phyloP scores from a whole-genome alignment of 2,329 filamentous ascomycete species.

The Pyrenophora tritici-repentis region DNA sequence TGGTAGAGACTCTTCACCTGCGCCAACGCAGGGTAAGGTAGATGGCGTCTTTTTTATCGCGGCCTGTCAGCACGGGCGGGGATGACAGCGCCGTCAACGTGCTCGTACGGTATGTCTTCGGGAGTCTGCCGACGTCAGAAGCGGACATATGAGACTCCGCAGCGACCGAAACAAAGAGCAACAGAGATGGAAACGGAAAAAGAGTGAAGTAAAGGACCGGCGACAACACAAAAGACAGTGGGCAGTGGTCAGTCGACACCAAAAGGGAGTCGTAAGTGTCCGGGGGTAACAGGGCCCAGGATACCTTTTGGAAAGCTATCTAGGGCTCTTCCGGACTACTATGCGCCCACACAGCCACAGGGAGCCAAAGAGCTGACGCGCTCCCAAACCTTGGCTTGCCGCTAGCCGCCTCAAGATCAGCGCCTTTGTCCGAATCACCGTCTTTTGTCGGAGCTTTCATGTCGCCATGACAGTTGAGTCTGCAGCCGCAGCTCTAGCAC shows the following conservation, averaged over 20 bases:
- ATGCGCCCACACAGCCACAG: constrained; percentile 12
- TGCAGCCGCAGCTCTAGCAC: constrained; percentile 3
- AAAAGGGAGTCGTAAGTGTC: constrained; percentile 8
- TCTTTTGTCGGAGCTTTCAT: constrained; percentile 7
- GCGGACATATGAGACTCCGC: constrained; percentile 35
- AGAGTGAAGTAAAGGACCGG: constrained; percentile 1
- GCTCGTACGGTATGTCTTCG: constrained; percentile 8
- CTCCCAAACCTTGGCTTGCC: constrained; percentile 15
- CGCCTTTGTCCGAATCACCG: constrained; percentile 7
- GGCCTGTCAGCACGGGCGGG: constrained; percentile 5
- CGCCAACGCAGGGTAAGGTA: constrained; percentile 3
- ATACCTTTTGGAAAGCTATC: constrained; percentile 1
- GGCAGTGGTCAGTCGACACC: constrained; percentile 5
- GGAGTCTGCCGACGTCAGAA: constrained; percentile 20
- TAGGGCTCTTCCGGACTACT: constrained; percentile 7
- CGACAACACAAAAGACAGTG: constrained; percentile 11
- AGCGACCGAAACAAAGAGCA: constrained; percentile 30
- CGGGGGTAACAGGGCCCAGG: constrained; percentile 17
- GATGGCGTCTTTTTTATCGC: constrained; percentile 2
- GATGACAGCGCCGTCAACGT: constrained; percentile 10
- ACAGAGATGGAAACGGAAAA: constrained; percentile 22
- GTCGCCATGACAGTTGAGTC: constrained; percentile 7
- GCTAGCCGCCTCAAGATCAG: constrained; percentile 20
- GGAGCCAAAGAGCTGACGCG: constrained; percentile 24
- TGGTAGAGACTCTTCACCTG: constrained; percentile 7